Percentiles rank a stretch among this genome's conserved stretches.
These are phyloP conservation scores for Stachybotrys chartarum DNA, from an alignment of 2,329 filamentous ascomycete species.

Conservation along the genomic window DNA sequence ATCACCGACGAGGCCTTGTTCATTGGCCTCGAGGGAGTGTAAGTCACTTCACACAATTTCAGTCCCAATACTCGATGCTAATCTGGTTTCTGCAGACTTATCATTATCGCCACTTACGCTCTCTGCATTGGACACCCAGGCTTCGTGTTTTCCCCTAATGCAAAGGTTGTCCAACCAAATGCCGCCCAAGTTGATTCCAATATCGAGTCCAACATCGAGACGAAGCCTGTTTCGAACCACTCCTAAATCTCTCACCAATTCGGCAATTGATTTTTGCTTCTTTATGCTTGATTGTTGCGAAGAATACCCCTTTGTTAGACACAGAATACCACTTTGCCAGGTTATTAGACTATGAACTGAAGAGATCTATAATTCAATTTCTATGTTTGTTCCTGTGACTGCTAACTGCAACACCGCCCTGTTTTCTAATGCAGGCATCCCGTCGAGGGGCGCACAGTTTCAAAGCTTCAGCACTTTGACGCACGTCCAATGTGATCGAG, in stretches of 20 bases:
- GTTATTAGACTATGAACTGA: no score
- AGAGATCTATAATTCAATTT: no score
- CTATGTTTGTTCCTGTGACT: no score
- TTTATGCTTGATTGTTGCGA: neutral
- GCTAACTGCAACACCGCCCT: no score
- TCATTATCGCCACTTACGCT: slow-evolving; percentile 25
- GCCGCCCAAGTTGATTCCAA: neutral
- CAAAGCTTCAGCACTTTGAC: no score
- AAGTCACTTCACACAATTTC: slow-evolving; percentile 7
- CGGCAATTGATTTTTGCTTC: neutral
- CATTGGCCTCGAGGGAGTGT: slow-evolving; percentile 46
- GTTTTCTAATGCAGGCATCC: no score
- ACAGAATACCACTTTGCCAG: neutral
- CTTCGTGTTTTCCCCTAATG: slow-evolving; percentile 11
- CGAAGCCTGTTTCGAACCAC: neutral
- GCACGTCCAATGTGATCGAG: no score
- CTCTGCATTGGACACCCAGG: slow-evolving; percentile 32
- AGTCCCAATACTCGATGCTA: slow-evolving; percentile 1
- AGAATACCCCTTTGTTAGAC: neutral
- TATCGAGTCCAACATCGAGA: neutral
- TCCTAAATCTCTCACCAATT: neutral
- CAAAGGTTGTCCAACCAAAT: neutral
- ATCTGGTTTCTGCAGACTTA: slow-evolving; percentile 15
- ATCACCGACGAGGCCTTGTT: slow-evolving; percentile 40
- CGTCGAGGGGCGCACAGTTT: no score